phyloP scores from a whole-genome alignment of 2,329 filamentous ascomycete species.

The Exophiala alcalophila region DNA sequence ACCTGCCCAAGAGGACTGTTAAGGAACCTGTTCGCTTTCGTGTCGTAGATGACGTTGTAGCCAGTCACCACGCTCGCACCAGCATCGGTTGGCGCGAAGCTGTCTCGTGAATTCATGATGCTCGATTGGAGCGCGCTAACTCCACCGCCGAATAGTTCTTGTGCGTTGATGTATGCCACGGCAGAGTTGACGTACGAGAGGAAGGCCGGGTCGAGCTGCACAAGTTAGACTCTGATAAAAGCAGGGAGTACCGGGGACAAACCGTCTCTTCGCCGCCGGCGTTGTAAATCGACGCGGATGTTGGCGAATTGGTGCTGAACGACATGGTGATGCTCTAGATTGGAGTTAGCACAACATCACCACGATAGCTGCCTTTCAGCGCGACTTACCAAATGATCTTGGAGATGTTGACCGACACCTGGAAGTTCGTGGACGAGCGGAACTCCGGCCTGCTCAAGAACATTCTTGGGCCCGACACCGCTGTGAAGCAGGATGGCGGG shows the following conservation, averaged over 20 bases:
- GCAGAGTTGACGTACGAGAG: slow-evolving; percentile 28
- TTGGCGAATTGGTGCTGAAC: slow-evolving; percentile 33
- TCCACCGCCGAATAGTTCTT: slow-evolving; percentile 26
- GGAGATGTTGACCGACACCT: slow-evolving; percentile 63
- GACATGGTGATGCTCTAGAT: slow-evolving; percentile 35
- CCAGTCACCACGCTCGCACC: slow-evolving; percentile 26
- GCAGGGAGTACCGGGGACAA: slow-evolving; percentile 24
- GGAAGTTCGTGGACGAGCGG: slow-evolving; percentile 54
- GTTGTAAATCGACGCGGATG: slow-evolving; percentile 34
- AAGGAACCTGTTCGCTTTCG: slow-evolving; percentile 23
- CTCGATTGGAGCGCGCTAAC: slow-evolving; percentile 9
- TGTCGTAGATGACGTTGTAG: slow-evolving; percentile 28
- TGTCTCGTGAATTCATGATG: slow-evolving; percentile 11
- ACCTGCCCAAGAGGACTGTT: slow-evolving; percentile 24
- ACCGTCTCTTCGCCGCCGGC: slow-evolving; percentile 32
- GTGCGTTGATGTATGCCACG: slow-evolving; percentile 26
- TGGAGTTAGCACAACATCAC: slow-evolving; percentile 11
- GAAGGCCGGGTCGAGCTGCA: slow-evolving; percentile 21
- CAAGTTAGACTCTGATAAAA: slow-evolving; percentile 18
- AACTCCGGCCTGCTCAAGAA: slow-evolving; percentile 56
- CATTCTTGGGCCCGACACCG: slow-evolving; percentile 58
- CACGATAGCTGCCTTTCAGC: slow-evolving; percentile 8
- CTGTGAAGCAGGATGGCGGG: slow-evolving; percentile 64
- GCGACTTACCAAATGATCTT: slow-evolving; percentile 56
- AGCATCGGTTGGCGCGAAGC: slow-evolving; percentile 13